Evolutionary conservation across 2,329 filamentous ascomycete genomes (phyloP).

Genomic region (Fusarium transvaalense): DNA sequence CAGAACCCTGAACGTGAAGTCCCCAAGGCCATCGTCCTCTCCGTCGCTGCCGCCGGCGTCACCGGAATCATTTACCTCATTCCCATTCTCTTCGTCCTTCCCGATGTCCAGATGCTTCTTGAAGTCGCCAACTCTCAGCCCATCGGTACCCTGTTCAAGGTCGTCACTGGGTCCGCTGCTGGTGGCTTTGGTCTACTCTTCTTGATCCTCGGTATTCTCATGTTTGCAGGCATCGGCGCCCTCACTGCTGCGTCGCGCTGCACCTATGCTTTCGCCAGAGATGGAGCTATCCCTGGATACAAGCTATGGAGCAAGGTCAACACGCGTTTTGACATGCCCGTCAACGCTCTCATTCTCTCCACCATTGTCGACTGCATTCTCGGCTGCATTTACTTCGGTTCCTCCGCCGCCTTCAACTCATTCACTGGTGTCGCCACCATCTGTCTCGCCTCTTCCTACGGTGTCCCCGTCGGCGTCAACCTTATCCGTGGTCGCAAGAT

Average conservation of each 20-base stretch:
- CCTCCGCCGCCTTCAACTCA: slow-evolving; percentile 80
- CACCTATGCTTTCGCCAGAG: slow-evolving; percentile 81
- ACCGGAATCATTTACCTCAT: slow-evolving; percentile 76
- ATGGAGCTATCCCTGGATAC: slow-evolving; percentile 79
- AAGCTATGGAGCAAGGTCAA: slow-evolving; percentile 75
- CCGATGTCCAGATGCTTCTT: slow-evolving; percentile 73
- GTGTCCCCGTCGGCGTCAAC: slow-evolving; percentile 79
- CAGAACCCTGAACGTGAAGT: slow-evolving; percentile 71
- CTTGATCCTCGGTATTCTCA: slow-evolving; percentile 79
- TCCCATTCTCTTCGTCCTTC: slow-evolving; percentile 81
- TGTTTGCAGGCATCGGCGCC: slow-evolving; percentile 82
- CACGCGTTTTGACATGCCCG: slow-evolving; percentile 74
- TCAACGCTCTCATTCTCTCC: slow-evolving; percentile 77
- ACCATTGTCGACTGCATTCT: slow-evolving; percentile 77
- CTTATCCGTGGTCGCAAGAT: slow-evolving; percentile 74
- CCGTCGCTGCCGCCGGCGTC: slow-evolving; percentile 72
- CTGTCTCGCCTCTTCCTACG: slow-evolving; percentile 80
- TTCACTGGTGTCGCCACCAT: slow-evolving; percentile 86
- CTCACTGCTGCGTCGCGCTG: slow-evolving; percentile 80
- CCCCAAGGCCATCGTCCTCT: slow-evolving; percentile 76
- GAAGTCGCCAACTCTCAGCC: slow-evolving; percentile 78
- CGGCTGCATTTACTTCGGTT: slow-evolving; percentile 84
- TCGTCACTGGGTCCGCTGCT: slow-evolving; percentile 76
- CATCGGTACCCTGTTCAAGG: slow-evolving; percentile 81
- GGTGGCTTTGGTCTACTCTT: slow-evolving; percentile 83